phyloP scores from a whole-genome alignment of 1,139 yeast species.

The Barnettozyma hawaiiensis region DNA sequence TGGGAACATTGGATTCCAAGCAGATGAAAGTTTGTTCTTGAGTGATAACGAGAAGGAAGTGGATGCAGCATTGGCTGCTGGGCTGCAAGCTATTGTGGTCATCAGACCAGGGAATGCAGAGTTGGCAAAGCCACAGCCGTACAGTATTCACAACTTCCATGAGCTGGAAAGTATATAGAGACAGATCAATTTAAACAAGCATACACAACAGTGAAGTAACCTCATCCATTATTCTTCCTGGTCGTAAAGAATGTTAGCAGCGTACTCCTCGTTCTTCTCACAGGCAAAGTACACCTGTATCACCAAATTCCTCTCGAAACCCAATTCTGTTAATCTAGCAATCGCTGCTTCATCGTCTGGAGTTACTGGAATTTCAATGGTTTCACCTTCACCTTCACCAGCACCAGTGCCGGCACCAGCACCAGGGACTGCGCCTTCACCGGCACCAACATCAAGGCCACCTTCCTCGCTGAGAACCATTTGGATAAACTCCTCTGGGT shows the following conservation, averaged over 20 bases:
- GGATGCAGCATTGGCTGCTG: slow-evolving; percentile 66
- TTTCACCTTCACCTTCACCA: slow-evolving; percentile 31
- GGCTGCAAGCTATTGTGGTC: slow-evolving; percentile 54
- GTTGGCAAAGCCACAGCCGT: slow-evolving; percentile 24
- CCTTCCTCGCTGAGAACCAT: slow-evolving; percentile 54
- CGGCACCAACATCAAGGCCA: slow-evolving; percentile 21
- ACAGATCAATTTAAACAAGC: slow-evolving; percentile 10
- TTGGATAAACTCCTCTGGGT: slow-evolving; percentile 82
- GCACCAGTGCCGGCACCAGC: slow-evolving; percentile 31
- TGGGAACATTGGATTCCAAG: slow-evolving; percentile 35
- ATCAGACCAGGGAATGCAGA: slow-evolving; percentile 73
- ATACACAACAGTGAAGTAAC: too few species aligned
- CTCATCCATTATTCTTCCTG: slow-evolving; percentile 18
- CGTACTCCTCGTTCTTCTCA: slow-evolving; percentile 94
- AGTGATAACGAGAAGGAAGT: slow-evolving; percentile 72
- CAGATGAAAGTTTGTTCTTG: slow-evolving; percentile 48
- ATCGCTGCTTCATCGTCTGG: slow-evolving; percentile 87
- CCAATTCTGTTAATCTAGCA: slow-evolving; percentile 81
- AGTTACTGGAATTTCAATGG: slow-evolving; percentile 48
- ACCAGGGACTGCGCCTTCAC: slow-evolving; percentile 42
- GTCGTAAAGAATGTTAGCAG: slow-evolving; percentile 78
- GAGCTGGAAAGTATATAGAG: slow-evolving; percentile 6
- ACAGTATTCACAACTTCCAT: slow-evolving; percentile 6
- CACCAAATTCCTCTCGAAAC: slow-evolving; percentile 82
- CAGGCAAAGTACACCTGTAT: slow-evolving; percentile 96